Percentiles rank a stretch among this genome's conserved stretches.
Conservation (phyloP, 2,329 filamentous ascomycete species). For the Davidsoniella neocaledoniae region DNA sequence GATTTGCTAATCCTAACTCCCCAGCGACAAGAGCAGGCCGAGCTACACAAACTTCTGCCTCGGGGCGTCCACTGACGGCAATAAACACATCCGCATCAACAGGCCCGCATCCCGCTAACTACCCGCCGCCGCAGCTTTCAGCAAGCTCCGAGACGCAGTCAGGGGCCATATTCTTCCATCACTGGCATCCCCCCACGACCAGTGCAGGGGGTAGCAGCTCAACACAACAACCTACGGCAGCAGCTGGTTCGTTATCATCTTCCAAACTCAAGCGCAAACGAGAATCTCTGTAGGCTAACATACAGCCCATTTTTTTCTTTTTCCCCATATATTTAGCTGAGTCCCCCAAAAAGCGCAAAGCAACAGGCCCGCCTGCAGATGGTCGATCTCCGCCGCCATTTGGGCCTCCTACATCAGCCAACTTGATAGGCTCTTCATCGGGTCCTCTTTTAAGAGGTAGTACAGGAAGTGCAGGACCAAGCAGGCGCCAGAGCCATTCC, state of each 20-base stretch:
- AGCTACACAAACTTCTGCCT: slow-evolving; percentile 12
- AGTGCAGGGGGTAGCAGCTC: slow-evolving; percentile 32
- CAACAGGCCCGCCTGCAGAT: slow-evolving; percentile 34
- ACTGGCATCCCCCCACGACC: slow-evolving; percentile 71
- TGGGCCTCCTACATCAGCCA: slow-evolving; percentile 22
- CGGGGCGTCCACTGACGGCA: slow-evolving; percentile 24
- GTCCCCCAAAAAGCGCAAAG: slow-evolving; percentile 76
- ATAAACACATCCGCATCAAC: slow-evolving; percentile 10
- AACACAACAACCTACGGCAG: slow-evolving; percentile 55
- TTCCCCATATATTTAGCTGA: slow-evolving; percentile 30
- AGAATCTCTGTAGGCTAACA: slow-evolving; percentile 19
- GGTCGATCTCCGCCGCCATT: slow-evolving; percentile 18
- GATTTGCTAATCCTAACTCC: slow-evolving; percentile 6
- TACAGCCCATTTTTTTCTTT: background rate
- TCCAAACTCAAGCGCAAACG: slow-evolving; percentile 25
- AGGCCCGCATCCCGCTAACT: slow-evolving; percentile 5
- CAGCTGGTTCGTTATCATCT: slow-evolving; percentile 48
- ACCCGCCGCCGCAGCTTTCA: slow-evolving; percentile 25
- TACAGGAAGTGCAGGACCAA: background rate
- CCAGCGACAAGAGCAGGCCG: slow-evolving; percentile 6
- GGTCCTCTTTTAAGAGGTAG: too few relatives aligned
- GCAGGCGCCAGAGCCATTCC: slow-evolving; percentile 40
- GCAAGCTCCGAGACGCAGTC: slow-evolving; percentile 44
- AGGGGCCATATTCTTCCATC: slow-evolving; percentile 60
- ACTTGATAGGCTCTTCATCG: too few relatives aligned